Percentiles rank a stretch among this genome's conserved stretches.
Evolutionary conservation across 495 filamentous ascomycete species (phyloP).

Genomic region (Annulohypoxylon bovei): DNA sequence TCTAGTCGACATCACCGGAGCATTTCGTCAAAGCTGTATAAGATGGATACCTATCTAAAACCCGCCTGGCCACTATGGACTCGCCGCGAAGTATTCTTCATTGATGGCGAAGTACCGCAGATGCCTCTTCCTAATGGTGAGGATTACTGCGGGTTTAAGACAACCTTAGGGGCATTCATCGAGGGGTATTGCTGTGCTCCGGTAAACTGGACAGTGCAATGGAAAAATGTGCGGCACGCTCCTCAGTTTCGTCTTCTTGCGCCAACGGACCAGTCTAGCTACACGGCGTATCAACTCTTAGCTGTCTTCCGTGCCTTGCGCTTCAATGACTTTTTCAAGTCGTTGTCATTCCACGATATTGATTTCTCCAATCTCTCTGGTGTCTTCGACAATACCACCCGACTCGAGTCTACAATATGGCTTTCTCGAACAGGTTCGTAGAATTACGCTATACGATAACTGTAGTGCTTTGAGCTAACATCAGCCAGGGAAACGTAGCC

Average conservation of each 20-base stretch:
- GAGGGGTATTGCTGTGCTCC: constrained; percentile 77
- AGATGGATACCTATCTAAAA: constrained; percentile 78
- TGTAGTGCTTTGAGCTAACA: constrained; percentile 1
- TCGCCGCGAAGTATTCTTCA: constrained; percentile 69
- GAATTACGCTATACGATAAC: background rate
- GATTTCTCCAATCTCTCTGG: constrained; percentile 61
- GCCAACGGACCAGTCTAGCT: constrained; percentile 68
- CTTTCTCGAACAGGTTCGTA: constrained; percentile 45
- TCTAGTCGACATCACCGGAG: constrained; percentile 81
- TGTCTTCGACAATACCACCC: constrained; percentile 44
- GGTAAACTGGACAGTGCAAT: constrained; percentile 81
- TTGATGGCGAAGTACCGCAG: constrained; percentile 66
- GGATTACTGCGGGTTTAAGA: constrained; percentile 81
- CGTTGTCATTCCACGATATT: constrained; percentile 83
- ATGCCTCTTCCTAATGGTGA: constrained; percentile 67
- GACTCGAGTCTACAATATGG: constrained; percentile 44
- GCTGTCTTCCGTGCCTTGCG: constrained; percentile 87
- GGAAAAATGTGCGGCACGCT: constrained; percentile 74
- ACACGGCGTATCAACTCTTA: constrained; percentile 78
- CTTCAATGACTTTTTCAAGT: constrained; percentile 90
- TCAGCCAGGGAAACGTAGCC: constrained; percentile 40
- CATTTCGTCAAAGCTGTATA: constrained; percentile 77
- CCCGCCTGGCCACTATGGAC: constrained; percentile 83
- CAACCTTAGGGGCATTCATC: constrained; percentile 87
- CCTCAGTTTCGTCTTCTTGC: constrained; percentile 86